Conservation (phyloP, 257 asterid species). For the Scutellaria barbata region DNA sequence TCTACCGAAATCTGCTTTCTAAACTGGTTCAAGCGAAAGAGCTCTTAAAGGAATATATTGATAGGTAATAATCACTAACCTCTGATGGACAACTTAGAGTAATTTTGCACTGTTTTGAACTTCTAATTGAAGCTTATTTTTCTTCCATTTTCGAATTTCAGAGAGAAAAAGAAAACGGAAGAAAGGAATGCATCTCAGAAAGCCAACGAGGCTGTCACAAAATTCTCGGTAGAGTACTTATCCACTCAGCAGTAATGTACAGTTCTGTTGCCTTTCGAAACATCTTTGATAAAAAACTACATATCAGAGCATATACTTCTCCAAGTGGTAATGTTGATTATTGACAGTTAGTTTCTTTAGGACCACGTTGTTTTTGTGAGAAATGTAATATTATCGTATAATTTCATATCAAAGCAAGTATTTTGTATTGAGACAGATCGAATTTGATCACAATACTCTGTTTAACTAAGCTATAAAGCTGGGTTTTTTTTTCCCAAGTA, state of each 20-base stretch:
- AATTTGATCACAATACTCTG: slow-evolving; percentile 26
- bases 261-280: slow-evolving; percentile 24
- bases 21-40: slow-evolving; percentile 99
- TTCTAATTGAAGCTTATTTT: background rate
- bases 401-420: slow-evolving; percentile 26
- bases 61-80: slow-evolving; percentile 57
- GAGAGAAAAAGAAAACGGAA: slow-evolving; percentile 90
- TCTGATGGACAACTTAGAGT: background rate
- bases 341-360: slow-evolving; percentile 10
- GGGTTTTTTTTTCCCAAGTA: background rate
- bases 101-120: background rate
- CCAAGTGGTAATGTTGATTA: slow-evolving; percentile 23
- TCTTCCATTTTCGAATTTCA: slow-evolving; percentile 35
- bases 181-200: slow-evolving; percentile 78
- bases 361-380: slow-evolving; percentile 30
- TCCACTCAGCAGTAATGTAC: slow-evolving; percentile 42
- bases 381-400: slow-evolving; percentile 34
- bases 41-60: slow-evolving; percentile 83
- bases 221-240: slow-evolving; percentile 50
- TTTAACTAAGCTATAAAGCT: slow-evolving; percentile 1
- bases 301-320: slow-evolving; percentile 15
- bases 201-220: slow-evolving; percentile 76
- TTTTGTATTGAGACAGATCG: slow-evolving; percentile 26
- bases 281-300: slow-evolving; percentile 21
- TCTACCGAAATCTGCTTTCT: slow-evolving; percentile 91